Evolutionary conservation across 768 basidiomycete genomes (phyloP), one percentile per base, ranked within the genome.

Genomic region (Tulasnella sp.): DNA sequence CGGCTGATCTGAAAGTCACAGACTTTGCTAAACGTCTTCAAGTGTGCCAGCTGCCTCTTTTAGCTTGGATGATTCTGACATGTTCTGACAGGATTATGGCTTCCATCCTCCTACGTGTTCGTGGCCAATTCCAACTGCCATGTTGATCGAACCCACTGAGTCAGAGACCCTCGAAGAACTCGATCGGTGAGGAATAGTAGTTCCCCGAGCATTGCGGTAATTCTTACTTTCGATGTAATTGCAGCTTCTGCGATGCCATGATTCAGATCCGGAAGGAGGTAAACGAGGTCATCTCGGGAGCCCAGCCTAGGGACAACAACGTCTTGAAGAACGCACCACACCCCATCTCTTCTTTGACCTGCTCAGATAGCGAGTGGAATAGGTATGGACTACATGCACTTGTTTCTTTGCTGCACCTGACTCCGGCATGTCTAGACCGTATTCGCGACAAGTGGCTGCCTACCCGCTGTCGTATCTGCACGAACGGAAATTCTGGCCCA

Each of bases 31-130:
- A 99, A 75, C 83, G 96, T 51, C 76, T 98, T 26, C 94, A 94
- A 78, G 86, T 85, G 67, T 65, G 70, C 66, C 66, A 58, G 64
- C 41, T 66, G 23, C 67, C 66, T 62, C 64, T 67, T 53, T 67
- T 27, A 4, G 49, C 9, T 23, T 48, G 3, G 9, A 29, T n/a
- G 3, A 21, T 56, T 23, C 48, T 27, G n/a, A 7, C 10, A 47
- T 17, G 26, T 17, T 29, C 44, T 41, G 23, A 15, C 65, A 89
- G 83, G 88, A 92, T 70, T 93, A 86, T 67, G 90, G 92, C 60
- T 88, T 96, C 78, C 92, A 96, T 69, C 93, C 92, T 43, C 96
- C 96, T 1, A 99, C 96, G 3, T 95, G 92, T 71, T 93, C 93
- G 4, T 98, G 96, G 96, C 96, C 96, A 4, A 93, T 89, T 64